Percentiles rank a stretch among this genome's conserved stretches.
phyloP scores from a whole-genome alignment of 495 filamentous ascomycete genomes.

The Hyaloscypha bicolor region DNA sequence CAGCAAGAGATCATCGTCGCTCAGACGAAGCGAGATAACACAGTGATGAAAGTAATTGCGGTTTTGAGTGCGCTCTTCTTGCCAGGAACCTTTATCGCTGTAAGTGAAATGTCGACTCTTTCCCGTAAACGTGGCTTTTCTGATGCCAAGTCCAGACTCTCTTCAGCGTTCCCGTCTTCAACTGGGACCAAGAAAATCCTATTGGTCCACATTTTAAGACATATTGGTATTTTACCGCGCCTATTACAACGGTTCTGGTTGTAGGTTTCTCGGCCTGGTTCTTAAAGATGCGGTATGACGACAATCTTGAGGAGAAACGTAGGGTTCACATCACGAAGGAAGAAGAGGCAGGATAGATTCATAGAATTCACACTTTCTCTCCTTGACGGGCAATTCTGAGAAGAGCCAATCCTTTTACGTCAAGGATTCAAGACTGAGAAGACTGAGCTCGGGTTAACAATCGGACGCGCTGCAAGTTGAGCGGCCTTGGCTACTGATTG shows the following conservation, averaged over 20 bases:
- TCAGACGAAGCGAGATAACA: not conserved
- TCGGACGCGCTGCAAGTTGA: too few relatives aligned
- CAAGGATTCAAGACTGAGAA: too few relatives aligned
- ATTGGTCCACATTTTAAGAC: conserved; percentile 13
- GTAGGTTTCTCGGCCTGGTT: conserved; percentile 7
- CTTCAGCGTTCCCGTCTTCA: conserved; percentile 26
- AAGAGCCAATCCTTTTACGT: too few relatives aligned
- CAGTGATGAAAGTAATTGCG: conserved; percentile 29
- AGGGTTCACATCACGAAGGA: not conserved
- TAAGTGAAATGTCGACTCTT: conserved; percentile 4
- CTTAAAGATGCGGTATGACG: conserved; percentile 15
- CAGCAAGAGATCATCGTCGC: not conserved
- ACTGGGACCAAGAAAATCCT: conserved; percentile 15
- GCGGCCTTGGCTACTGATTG: too few relatives aligned
- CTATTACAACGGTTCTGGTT: conserved; percentile 10
- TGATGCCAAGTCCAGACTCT: conserved; percentile 12
- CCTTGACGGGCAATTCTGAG: too few relatives aligned
- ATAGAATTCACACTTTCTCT: not conserved
- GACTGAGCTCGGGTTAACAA: too few relatives aligned
- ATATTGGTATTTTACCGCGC: conserved; percentile 9
- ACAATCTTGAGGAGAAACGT: conserved; percentile 2
- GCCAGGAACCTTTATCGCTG: conserved; percentile 29
- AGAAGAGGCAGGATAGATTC: not conserved
- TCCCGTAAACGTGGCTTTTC: not conserved
- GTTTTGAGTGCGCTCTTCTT: conserved; percentile 28